These are phyloP conservation scores for Saccharomycodes ludwigii DNA, from an alignment of 805 yeast species.

Conservation along the genomic window DNA sequence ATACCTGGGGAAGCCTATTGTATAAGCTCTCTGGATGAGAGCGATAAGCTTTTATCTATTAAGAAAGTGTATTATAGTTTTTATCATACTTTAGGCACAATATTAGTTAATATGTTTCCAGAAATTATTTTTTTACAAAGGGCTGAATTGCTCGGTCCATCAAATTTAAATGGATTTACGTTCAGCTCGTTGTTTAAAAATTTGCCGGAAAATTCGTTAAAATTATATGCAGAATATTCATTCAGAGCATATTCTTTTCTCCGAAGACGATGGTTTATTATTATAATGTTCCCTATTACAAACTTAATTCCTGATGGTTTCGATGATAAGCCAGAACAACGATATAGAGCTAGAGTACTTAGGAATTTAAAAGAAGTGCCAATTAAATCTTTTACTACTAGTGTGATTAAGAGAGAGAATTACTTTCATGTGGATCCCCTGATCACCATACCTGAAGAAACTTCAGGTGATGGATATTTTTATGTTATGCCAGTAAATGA, in stretches of 20 bases:
- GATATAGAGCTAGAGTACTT: conserved; percentile 5
- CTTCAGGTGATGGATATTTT: neutral
- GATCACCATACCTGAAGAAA: too few species aligned
- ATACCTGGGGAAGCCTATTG: too few species aligned
- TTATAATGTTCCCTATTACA: neutral
- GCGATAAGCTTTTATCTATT: too few species aligned
- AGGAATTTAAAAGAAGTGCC: conserved; percentile 5
- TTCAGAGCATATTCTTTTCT: conserved; percentile 5
- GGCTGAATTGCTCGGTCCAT: conserved; percentile 5
- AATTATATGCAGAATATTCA: conserved; percentile 5
- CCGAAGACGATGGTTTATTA: conserved; percentile 3
- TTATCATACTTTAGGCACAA: conserved; percentile 5
- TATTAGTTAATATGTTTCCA: conserved; percentile 6
- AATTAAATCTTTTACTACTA: conserved; percentile 3
- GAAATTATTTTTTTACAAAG: conserved; percentile 3
- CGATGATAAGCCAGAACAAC: neutral
- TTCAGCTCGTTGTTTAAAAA: conserved; percentile 2
- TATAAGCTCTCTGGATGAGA: too few species aligned
- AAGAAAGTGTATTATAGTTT: conserved; percentile 7
- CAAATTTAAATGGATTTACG: conserved; percentile 1
- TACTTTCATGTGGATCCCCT: conserved; percentile 1
- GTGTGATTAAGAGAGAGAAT: conserved; percentile 4
- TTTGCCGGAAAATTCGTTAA: conserved; percentile 2
- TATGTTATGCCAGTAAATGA: neutral
- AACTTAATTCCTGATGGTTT: conserved; percentile 3